Conservation (phyloP, 306 rosid species). For the Malus sieversii region DNA sequence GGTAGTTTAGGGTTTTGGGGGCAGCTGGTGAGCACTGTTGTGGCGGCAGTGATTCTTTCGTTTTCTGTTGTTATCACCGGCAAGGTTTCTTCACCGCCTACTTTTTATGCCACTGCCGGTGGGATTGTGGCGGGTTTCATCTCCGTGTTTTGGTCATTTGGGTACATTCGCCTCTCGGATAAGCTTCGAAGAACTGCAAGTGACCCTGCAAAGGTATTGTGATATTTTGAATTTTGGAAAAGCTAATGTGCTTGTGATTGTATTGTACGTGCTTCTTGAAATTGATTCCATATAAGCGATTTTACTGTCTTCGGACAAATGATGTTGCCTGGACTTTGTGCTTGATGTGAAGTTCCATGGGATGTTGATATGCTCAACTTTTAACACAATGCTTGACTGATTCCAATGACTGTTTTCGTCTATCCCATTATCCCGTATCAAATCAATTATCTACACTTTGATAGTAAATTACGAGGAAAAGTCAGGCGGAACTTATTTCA, state of each 20-base stretch:
- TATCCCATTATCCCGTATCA: background rate
- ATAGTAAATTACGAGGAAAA: background rate
- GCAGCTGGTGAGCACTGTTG: constrained; percentile 79
- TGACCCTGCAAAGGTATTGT: constrained; percentile 76
- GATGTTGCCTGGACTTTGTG: background rate
- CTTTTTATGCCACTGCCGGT: constrained; percentile 88
- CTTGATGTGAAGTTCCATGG: background rate
- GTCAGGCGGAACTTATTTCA: background rate
- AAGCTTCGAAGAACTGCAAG: constrained; percentile 70
- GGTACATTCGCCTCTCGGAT: constrained; percentile 87
- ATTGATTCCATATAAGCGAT: background rate
- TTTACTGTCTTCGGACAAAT: background rate
- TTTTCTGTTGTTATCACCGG: constrained; percentile 79
- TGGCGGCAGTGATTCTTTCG: constrained; percentile 87
- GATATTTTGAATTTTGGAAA: background rate
- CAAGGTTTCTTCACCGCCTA: constrained; percentile 71
- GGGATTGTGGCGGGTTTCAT: constrained; percentile 88
- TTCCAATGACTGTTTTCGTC: background rate
- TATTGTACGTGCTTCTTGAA: background rate
- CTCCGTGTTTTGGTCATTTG: constrained; percentile 95
- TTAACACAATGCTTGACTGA: background rate
- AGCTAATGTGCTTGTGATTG: background rate
- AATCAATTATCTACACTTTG: background rate
- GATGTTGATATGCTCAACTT: background rate
- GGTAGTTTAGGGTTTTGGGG: constrained; percentile 96